phyloP scores from a whole-genome alignment of 176 grass and related monocot species.

The Aegilops umbellulata region DNA sequence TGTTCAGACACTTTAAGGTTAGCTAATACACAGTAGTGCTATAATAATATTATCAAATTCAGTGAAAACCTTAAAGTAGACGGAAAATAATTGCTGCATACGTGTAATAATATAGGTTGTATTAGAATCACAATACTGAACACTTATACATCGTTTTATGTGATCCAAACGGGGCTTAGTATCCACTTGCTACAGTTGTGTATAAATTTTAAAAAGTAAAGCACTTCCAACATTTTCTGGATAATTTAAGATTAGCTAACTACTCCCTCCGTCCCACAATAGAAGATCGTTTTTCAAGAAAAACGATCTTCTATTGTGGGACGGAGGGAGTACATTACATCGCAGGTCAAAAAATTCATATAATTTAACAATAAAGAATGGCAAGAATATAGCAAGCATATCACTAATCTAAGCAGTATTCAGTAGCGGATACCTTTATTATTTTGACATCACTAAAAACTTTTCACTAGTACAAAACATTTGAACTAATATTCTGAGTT shows the following conservation, averaged over 20 bases:
- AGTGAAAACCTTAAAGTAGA: not conserved
- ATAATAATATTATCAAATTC: not conserved
- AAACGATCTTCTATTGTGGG: too few relatives aligned
- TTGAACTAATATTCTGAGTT: not conserved
- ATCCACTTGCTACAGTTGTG: not conserved
- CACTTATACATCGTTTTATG: not conserved
- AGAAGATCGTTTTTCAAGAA: too few relatives aligned
- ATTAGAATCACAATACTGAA: not conserved
- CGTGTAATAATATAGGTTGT: not conserved
- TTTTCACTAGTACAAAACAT: not conserved
- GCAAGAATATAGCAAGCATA: not conserved
- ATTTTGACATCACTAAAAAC: not conserved
- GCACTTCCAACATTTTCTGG: not conserved
- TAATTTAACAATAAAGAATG: not conserved
- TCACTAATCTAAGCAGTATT: not conserved
- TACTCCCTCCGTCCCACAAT: too few relatives aligned
- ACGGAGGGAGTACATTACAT: not conserved
- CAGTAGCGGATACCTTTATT: not conserved
- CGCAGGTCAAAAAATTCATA: not conserved
- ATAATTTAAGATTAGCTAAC: not conserved
- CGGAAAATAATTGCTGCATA: not conserved
- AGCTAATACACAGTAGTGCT: not conserved
- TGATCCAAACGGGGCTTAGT: not conserved
- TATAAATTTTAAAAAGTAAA: not conserved
- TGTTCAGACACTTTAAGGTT: not conserved